Evolutionary conservation across 768 basidiomycete genomes (phyloP), one percentile per base, ranked within the genome.

Genomic region (Lenzites betulinus): DNA sequence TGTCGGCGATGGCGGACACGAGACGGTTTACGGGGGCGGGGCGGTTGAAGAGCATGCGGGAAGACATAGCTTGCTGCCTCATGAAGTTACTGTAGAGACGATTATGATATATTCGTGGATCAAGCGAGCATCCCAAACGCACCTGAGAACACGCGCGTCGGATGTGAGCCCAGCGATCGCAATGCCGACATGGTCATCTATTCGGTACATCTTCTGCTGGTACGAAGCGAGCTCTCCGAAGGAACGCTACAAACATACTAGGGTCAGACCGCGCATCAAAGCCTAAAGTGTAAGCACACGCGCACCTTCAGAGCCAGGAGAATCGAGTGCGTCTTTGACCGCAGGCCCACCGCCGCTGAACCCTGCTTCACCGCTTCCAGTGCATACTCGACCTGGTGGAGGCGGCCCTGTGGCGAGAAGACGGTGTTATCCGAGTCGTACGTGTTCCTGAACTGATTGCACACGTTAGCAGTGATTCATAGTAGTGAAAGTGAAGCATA

Each of bases 361-460:
- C 97, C 97, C 73, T 98, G 97, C 82, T 99, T 99, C 67, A 99
- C 96, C 60, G 97, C 97, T 77, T 99, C 97, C 54, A 98, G 87
- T 1, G 97, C 95, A 84, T 99, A 97, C 77, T 97, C 95, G 67
- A 97, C 95, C 73, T 97, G 93, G 75, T 98, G 96, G 52, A 98
- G 82, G 42, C 96, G 89, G 59, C 96, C 95, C 81, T 97, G 96
- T 0, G 95, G 96, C 4, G 90, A 93, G 80, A 95, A 94, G 66
- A 95, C 95, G 43, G 95, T 98, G 77, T 97, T 98, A 78, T 98
- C 96, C 47, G 94, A 96, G 77, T 98, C 96, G 79, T 98, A 98
- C 2, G 95, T 96, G 73, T 97, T 97, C 69, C 95, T 82, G 72
- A 93, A 94, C 92, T 94, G 71, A 28, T 9, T 13, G 1, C 26